phyloP scores from a whole-genome alignment of 768 basidiomycete genomes.

The Lentinula aciculospora region DNA sequence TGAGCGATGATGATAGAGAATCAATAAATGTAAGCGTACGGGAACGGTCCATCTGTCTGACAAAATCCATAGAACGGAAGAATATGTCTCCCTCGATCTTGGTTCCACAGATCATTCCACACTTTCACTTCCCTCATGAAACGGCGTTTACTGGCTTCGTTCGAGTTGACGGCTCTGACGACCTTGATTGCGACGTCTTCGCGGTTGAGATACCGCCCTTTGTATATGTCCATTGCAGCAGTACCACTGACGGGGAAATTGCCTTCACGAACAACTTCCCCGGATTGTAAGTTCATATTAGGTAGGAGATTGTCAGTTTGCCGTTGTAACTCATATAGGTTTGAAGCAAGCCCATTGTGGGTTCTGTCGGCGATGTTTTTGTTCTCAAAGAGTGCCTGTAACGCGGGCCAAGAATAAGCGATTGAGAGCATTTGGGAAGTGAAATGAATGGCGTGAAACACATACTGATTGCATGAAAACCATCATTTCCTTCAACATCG shows the following conservation, averaged over 20 bases:
- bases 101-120: slow-evolving; percentile 49
- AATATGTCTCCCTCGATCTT: slow-evolving; percentile 44
- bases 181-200: slow-evolving; percentile 57
- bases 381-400: slow-evolving; percentile 28
- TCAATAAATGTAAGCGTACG: slow-evolving; percentile 25
- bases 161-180: slow-evolving; percentile 43
- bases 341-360: slow-evolving; percentile 3
- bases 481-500: slow-evolving; percentile 38
- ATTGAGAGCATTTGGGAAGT: background rate
- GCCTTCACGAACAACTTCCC: slow-evolving; percentile 46
- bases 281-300: slow-evolving; percentile 42
- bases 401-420: background rate
- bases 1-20: background rate
- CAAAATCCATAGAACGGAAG: slow-evolving; percentile 56
- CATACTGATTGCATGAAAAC: slow-evolving; percentile 42
- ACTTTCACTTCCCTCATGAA: slow-evolving; percentile 50
- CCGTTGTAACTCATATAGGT: slow-evolving; percentile 20
- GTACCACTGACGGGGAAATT: slow-evolving; percentile 46
- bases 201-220: slow-evolving; percentile 46
- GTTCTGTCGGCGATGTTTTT: slow-evolving; percentile 22
- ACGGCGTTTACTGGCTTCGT: slow-evolving; percentile 40
- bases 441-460: background rate
- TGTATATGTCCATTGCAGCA: slow-evolving; percentile 47
- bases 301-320: slow-evolving; percentile 42
- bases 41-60: slow-evolving; percentile 51